Base-by-base conservation (phyloP, 495 filamentous ascomycete genomes). In the Daldinia loculata region DNA sequence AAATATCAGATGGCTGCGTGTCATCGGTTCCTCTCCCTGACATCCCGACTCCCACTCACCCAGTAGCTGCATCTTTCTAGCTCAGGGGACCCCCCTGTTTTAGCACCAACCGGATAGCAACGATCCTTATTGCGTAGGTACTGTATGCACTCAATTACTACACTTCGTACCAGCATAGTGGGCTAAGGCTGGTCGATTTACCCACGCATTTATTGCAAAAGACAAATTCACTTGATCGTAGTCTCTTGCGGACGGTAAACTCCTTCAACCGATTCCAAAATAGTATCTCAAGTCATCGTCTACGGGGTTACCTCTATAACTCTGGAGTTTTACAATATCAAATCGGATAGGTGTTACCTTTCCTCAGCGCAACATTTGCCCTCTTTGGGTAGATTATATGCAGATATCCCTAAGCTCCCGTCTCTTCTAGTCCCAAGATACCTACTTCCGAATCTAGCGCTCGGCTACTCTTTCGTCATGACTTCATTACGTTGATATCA, bases 1-100 rank as follows among this genome's bases (percentile, higher is more conserved):
- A 72, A 69, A 66, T 69, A 72, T 62, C 70, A 69, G 43, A 73
- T 66, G 66, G 70, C 65, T 69, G 61, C 70, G 65, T 73, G 52
- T 73, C 66, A 73, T 73, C 70, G 70, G 66, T 73, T 69, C 66
- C 61, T 69, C 70, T 69, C 65, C 70, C 70, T 72, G 61, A 62
- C 61, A 43, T 72, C 70, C 70, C 57, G 61, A 73, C 57, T 69
- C 65, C 61, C 56, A 69, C 65, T 68, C 56, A 63, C 51, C 56
- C 41, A 71, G 55, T 67, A 72, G 59, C 59, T 67, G 60, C 63
- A 56, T 63, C 58, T 67, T 53, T 69, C 56, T 61, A 68, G 61
- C 36, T 50, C 56, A 66, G 70, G 70, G 70, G 56, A 30, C n/a
- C 2, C 69, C 69, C 70, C 70, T 73, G 70, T 59, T 66, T 27